phyloP scores from a whole-genome alignment of 768 basidiomycete species.

The Clavaria fumosa region DNA sequence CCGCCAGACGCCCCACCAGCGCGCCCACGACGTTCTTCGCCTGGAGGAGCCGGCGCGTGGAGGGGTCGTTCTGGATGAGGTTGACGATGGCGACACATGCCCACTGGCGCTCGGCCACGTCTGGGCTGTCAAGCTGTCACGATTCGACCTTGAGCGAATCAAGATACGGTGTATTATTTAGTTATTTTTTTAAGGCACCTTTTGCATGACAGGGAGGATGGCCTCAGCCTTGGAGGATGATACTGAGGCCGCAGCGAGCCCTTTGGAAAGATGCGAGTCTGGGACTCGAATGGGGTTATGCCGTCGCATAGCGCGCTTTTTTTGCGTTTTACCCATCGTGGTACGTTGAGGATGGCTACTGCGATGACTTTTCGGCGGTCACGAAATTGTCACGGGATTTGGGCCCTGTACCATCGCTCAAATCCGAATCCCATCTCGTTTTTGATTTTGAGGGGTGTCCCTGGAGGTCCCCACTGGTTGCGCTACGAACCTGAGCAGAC shows the following conservation, averaged over 20 bases:
- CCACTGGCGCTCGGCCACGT: conserved; percentile 79
- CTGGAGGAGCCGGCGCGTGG: conserved; percentile 77
- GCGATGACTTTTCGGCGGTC: too few relatives aligned
- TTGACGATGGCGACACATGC: conserved; percentile 94
- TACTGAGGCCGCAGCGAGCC: conserved; percentile 58
- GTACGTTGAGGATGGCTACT: conserved; percentile 1
- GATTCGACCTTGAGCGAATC: conserved; percentile 5
- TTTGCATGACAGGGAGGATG: conserved; percentile 80
- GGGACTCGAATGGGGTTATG: conserved; percentile 93
- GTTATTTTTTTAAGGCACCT: conserved; percentile 33
- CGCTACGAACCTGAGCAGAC: too few relatives aligned
- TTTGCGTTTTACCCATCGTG: conserved; percentile 86
- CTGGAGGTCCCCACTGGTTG: too few relatives aligned
- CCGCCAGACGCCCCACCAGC: conserved; percentile 75
- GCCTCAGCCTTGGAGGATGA: conserved; percentile 63
- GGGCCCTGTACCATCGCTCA: too few relatives aligned
- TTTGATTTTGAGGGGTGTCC: too few relatives aligned
- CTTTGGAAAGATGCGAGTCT: conserved; percentile 78
- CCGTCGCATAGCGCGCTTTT: conserved; percentile 67
- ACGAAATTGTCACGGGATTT: too few relatives aligned
- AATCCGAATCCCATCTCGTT: too few relatives aligned
- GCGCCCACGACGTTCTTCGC: conserved; percentile 82
- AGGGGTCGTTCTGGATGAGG: conserved; percentile 88
- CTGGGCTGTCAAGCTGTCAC: conserved; percentile 58
- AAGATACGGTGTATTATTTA: background rate